These are phyloP conservation scores for Trichophyton verrucosum DNA, from an alignment of 2,329 filamentous ascomycete species.

Conservation along the genomic window DNA sequence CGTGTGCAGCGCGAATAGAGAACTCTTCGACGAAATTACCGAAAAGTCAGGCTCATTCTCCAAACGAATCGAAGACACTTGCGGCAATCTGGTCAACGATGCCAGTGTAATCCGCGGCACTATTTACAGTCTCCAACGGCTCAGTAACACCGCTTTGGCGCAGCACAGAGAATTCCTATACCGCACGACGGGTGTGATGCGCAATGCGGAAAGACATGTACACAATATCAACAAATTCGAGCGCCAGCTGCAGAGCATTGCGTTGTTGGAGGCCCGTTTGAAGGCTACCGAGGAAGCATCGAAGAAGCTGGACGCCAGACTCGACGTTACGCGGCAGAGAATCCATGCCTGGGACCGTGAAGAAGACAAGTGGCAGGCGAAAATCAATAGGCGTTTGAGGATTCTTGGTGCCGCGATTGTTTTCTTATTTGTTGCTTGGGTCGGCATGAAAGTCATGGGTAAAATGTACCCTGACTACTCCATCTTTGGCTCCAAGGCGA, in stretches of 20 bases:
- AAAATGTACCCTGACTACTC: neutral
- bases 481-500: neutral
- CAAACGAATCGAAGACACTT: conserved; percentile 36
- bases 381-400: conserved; percentile 27
- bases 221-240: conserved; percentile 28
- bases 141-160: conserved; percentile 24
- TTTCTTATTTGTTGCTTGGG: conserved; percentile 9
- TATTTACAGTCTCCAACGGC: conserved; percentile 30
- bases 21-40: conserved; percentile 26
- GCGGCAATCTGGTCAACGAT: conserved; percentile 37
- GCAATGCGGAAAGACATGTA: conserved; percentile 28
- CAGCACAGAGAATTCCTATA: conserved; percentile 29
- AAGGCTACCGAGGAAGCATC: conserved; percentile 24
- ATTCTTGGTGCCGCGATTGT: conserved; percentile 21
- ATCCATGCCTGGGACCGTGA: conserved; percentile 33
- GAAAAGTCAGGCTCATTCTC: conserved; percentile 33
- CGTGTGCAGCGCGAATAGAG: conserved; percentile 16
- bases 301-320: conserved; percentile 25
- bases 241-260: conserved; percentile 26
- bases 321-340: conserved; percentile 10
- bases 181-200: conserved; percentile 25
- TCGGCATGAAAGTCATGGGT: neutral
- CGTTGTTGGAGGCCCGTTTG: conserved; percentile 30
- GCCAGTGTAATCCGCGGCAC: conserved; percentile 29
- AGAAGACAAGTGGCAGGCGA: conserved; percentile 32